Conservation (phyloP, 2,329 filamentous ascomycete species). For the Trichophyton verrucosum region DNA sequence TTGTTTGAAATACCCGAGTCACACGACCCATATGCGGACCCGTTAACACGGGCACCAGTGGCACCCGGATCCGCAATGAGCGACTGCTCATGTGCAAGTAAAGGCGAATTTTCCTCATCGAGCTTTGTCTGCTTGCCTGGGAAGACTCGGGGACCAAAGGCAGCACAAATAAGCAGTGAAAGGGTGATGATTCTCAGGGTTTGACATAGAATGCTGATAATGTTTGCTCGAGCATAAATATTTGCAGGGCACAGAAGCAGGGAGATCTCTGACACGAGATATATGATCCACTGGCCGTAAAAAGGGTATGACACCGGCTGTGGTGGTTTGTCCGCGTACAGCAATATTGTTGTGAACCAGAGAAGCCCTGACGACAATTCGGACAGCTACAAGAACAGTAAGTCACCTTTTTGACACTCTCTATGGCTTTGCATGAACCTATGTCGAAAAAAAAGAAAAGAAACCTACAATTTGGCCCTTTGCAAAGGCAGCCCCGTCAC, state of each 20-base stretch:
- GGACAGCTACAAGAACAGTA: slow-evolving; percentile 34
- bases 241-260: slow-evolving; percentile 32
- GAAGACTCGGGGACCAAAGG: slow-evolving; percentile 9
- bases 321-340: slow-evolving; percentile 39
- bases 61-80: neutral
- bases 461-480: slow-evolving; percentile 13
- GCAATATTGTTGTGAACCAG: slow-evolving; percentile 50
- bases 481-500: neutral
- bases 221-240: slow-evolving; percentile 16
- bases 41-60: slow-evolving; percentile 20
- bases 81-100: slow-evolving; percentile 11
- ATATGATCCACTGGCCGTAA: slow-evolving; percentile 50
- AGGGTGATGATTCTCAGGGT: slow-evolving; percentile 14
- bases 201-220: slow-evolving; percentile 16
- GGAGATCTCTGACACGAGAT: slow-evolving; percentile 43
- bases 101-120: slow-evolving; percentile 17
- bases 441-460: neutral
- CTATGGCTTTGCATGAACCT: neutral
- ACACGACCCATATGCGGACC: slow-evolving; percentile 22
- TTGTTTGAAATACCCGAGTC: neutral
- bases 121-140: neutral
- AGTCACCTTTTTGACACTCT: neutral
- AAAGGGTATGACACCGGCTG: slow-evolving; percentile 49
- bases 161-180: slow-evolving; percentile 11
- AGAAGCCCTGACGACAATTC: slow-evolving; percentile 50